Evolutionary conservation across 1,284 basidiomycete genomes (phyloP).

Genomic region (Apiotrichum montevideense): DNA sequence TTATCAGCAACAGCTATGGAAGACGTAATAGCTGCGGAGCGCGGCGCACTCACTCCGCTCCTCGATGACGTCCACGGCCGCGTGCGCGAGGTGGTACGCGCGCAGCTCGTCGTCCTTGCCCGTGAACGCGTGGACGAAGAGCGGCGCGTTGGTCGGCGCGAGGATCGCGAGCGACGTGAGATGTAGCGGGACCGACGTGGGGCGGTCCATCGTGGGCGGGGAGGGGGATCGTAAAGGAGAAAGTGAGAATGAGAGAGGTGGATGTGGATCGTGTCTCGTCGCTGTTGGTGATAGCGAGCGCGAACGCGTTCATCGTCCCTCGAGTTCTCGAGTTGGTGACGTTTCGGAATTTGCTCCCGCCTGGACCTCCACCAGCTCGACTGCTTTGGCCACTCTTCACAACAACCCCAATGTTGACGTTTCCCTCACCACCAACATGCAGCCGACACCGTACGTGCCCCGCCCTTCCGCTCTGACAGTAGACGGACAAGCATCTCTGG

Average conservation of each 20-base stretch:
- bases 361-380: no score
- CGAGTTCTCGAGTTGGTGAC: no score
- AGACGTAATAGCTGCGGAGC: neutral
- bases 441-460: neutral
- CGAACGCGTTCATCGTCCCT: no score
- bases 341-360: no score
- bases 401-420: neutral
- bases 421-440: neutral
- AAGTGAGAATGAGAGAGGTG: neutral
- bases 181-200: slow-evolving; percentile 38
- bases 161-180: slow-evolving; percentile 43
- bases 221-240: neutral
- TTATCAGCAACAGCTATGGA: neutral
- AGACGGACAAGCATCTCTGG: neutral
- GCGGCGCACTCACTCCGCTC: slow-evolving; percentile 39
- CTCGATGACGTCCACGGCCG: slow-evolving; percentile 46
- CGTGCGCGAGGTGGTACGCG: slow-evolving; percentile 45
- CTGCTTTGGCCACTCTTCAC: neutral
- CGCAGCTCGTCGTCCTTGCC: slow-evolving; percentile 39
- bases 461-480: neutral
- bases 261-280: no score
- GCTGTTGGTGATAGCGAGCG: no score
- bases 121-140: slow-evolving; percentile 45
- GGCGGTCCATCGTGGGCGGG: slow-evolving; percentile 24
- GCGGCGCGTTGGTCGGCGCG: slow-evolving; percentile 40